phyloP scores from a whole-genome alignment of 2,329 filamentous ascomycete species.

The Trichocomaceae sp. region DNA sequence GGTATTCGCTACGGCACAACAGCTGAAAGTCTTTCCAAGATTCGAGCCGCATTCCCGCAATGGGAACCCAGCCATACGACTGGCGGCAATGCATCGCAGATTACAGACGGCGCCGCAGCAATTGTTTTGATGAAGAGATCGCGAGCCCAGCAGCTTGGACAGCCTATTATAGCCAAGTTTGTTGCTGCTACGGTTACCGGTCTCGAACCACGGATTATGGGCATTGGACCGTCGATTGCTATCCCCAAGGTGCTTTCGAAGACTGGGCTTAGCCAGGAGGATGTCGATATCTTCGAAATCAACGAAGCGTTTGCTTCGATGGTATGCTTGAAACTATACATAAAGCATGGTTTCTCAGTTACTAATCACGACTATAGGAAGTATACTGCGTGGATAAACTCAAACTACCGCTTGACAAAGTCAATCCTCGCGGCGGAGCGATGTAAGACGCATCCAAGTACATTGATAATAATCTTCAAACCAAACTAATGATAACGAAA shows the following conservation, averaged over 20 bases:
- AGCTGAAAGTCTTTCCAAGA: constrained; percentile 72
- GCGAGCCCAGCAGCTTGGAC: constrained; percentile 74
- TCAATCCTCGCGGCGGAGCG: constrained; percentile 90
- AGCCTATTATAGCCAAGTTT: constrained; percentile 82
- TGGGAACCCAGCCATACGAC: constrained; percentile 71
- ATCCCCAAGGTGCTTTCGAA: constrained; percentile 83
- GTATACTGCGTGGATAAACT: constrained; percentile 83
- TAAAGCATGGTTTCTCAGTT: background rate
- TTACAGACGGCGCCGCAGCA: constrained; percentile 85
- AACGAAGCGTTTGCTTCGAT: constrained; percentile 87
- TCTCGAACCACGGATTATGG: constrained; percentile 85
- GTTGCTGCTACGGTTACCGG: constrained; percentile 75
- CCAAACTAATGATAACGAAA: background rate
- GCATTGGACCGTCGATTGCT: constrained; percentile 81
- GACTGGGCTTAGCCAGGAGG: constrained; percentile 58
- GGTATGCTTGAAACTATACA: constrained; percentile 19
- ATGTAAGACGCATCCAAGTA: constrained; percentile 45
- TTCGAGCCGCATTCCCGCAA: constrained; percentile 77
- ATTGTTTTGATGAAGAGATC: constrained; percentile 88
- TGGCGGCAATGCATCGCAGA: constrained; percentile 86
- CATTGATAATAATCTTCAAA: background rate
- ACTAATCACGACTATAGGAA: constrained; percentile 49
- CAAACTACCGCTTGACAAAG: constrained; percentile 69
- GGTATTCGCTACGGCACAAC: constrained; percentile 79
- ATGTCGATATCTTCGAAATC: constrained; percentile 39